Conservation (phyloP, 1,284 basidiomycete genomes). For the Gomphus sp. region DNA sequence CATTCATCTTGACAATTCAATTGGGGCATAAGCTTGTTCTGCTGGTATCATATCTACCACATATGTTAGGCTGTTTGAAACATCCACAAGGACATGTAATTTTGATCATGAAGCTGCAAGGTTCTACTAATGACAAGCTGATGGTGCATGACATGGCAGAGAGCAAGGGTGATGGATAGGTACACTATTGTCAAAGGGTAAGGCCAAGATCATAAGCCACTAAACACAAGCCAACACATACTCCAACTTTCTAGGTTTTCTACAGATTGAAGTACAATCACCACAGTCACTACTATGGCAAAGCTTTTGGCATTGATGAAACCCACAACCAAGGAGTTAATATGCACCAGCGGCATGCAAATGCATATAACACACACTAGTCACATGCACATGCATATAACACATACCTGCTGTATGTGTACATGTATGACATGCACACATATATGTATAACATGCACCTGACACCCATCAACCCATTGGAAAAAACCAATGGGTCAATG, state of each 20-base stretch:
- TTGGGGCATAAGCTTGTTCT: constrained; percentile 29
- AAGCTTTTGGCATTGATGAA: constrained; percentile 70
- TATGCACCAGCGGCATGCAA: neutral
- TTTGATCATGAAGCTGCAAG: constrained; percentile 58
- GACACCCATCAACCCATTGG: too few relatives aligned
- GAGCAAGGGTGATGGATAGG: constrained; percentile 65
- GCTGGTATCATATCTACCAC: constrained; percentile 48
- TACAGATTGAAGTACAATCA: constrained; percentile 63
- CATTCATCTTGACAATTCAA: constrained; percentile 76
- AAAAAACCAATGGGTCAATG: too few relatives aligned
- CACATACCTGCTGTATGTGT: too few relatives aligned
- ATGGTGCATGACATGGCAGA: constrained; percentile 75
- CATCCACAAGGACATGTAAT: constrained; percentile 77
- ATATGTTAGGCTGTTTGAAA: constrained; percentile 60
- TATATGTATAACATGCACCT: too few relatives aligned
- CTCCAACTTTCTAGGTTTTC: constrained; percentile 79
- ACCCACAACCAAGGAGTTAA: constrained; percentile 70
- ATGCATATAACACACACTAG: too few relatives aligned
- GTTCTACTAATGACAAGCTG: constrained; percentile 69
- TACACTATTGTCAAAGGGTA: constrained; percentile 27
- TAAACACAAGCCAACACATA: constrained; percentile 22
- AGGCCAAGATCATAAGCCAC: neutral
- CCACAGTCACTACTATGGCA: constrained; percentile 82
- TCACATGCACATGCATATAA: too few relatives aligned
- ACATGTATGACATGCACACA: too few relatives aligned